Base-by-base conservation (phyloP, 2,329 filamentous ascomycete species). In the Hansfordia pulvinata region DNA sequence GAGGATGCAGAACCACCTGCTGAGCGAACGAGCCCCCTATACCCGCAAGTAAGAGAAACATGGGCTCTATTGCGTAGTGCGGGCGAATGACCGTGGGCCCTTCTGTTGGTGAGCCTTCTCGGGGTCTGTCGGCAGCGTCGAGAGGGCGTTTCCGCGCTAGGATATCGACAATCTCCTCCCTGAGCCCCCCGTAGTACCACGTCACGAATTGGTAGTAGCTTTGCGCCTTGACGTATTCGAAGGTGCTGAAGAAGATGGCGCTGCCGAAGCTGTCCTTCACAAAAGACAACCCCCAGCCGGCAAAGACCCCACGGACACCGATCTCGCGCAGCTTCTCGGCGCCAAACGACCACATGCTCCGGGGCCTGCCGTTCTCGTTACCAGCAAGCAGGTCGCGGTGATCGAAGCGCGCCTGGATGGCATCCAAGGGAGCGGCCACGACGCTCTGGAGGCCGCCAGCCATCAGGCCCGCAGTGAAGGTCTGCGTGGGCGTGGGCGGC, bases 141-240 rank as follows among this genome's bases (percentile, higher is more conserved):
- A n/a, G n/a, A 4, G 63, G 61, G 2, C 62, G 52, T 41, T 61
- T 62, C 30, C 47, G 50, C 7, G 62, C 62, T 0, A 69, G 49
- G 2, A 60, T 38, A 29, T 68, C 55, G 27, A 73, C 52, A 9
- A 58, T 58, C 18, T 69, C 60, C 20, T 61, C 56, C 16, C 58
- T 62, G 14, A 72, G 47, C 2, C 62, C 63, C 16, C 73, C 69
- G 37, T 85, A 85, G 44, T 75, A 81, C 56, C 68, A 73, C 10
- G 64, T 68, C 17, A 85, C 68, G 42, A 79, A 85, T 23, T 56
- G 57, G 49, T 83, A 83, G 51, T 81, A 79, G 9, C 63, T 62
- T 44, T 85, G 79, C 8, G 72, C 75, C 46, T 85, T 85, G 42
- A 84, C 56, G 25, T 72, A 80, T 51, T 86, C 80, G 35, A 86